Evolutionary conservation across 2,329 filamentous ascomycete genomes (phyloP).

Genomic region (Phyllosticta citriasiana): DNA sequence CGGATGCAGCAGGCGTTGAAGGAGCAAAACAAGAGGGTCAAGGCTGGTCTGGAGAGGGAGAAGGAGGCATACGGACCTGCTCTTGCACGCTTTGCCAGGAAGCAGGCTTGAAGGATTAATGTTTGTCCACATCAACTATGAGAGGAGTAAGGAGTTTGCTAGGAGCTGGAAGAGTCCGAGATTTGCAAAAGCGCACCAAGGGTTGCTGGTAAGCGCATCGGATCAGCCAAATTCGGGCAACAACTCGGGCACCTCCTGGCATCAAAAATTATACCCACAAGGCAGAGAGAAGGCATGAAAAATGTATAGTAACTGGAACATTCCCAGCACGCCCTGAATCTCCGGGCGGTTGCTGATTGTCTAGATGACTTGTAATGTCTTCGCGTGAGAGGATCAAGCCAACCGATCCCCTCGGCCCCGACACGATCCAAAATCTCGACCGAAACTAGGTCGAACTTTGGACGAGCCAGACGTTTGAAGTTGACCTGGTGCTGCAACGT

Average conservation of each 20-base stretch:
- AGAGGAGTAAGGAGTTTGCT: neutral
- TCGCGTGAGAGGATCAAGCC: too few species aligned
- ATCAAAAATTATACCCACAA: neutral
- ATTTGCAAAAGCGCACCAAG: too few species aligned
- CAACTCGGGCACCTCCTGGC: neutral
- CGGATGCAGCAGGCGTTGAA: slow-evolving; percentile 74
- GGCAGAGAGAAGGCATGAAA: neutral
- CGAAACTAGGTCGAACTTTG: neutral
- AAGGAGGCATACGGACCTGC: slow-evolving; percentile 74
- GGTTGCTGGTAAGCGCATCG: too few species aligned
- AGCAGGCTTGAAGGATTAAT: slow-evolving; percentile 29
- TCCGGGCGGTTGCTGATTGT: too few species aligned
- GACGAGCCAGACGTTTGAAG: neutral
- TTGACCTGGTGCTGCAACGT: neutral
- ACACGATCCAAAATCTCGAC: neutral
- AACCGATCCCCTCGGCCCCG: neutral
- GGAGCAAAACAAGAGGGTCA: slow-evolving; percentile 56
- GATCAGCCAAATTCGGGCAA: too few species aligned
- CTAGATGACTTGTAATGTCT: too few species aligned
- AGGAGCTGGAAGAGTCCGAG: neutral
- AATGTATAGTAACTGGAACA: neutral
- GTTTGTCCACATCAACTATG: neutral
- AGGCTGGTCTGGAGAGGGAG: slow-evolving; percentile 56
- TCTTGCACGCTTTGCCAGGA: slow-evolving; percentile 73
- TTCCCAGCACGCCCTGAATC: too few species aligned